Conservation (phyloP, 2,329 filamentous ascomycete species). For the Phialemoniopsis sp. region DNA sequence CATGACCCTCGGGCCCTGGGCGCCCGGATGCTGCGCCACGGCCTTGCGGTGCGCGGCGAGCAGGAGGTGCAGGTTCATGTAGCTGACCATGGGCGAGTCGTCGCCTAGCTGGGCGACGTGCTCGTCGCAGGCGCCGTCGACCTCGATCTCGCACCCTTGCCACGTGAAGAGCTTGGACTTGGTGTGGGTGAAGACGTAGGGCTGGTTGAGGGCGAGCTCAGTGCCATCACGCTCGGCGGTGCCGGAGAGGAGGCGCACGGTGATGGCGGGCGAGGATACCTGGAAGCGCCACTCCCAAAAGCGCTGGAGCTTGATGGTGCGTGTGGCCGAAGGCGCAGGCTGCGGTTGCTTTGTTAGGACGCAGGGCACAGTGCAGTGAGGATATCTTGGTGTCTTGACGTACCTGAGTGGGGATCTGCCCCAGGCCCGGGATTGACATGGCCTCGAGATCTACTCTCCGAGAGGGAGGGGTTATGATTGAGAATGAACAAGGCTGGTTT, state of each 20-base stretch:
- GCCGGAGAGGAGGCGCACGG: slow-evolving; percentile 66
- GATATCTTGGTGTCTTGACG: slow-evolving; percentile 17
- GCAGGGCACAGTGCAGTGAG: no score
- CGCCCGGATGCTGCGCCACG: slow-evolving; percentile 36
- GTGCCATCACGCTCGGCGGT: slow-evolving; percentile 93
- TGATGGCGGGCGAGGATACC: slow-evolving; percentile 46
- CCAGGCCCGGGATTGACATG: slow-evolving; percentile 74
- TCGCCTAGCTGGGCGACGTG: slow-evolving; percentile 53
- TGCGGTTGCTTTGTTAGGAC: slow-evolving; percentile 13
- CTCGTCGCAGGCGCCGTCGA: slow-evolving; percentile 58
- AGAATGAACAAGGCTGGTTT: no score
- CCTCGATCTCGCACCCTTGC: slow-evolving; percentile 83
- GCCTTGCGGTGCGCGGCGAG: slow-evolving; percentile 69
- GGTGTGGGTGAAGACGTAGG: slow-evolving; percentile 75
- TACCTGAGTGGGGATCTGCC: slow-evolving; percentile 61
- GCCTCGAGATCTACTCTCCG: not conserved
- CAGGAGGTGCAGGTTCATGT: slow-evolving; percentile 84
- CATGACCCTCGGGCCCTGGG: slow-evolving; percentile 74
- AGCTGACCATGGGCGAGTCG: slow-evolving; percentile 76
- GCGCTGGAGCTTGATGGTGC: slow-evolving; percentile 50
- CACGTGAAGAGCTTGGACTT: slow-evolving; percentile 91
- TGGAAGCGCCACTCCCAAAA: slow-evolving; percentile 79
- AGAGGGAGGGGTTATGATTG: no score
- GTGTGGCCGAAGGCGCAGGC: slow-evolving; percentile 33
- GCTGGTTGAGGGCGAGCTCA: slow-evolving; percentile 76